Base-by-base conservation (phyloP, 2,329 filamentous ascomycete genomes). In the Penicillium sp. region DNA sequence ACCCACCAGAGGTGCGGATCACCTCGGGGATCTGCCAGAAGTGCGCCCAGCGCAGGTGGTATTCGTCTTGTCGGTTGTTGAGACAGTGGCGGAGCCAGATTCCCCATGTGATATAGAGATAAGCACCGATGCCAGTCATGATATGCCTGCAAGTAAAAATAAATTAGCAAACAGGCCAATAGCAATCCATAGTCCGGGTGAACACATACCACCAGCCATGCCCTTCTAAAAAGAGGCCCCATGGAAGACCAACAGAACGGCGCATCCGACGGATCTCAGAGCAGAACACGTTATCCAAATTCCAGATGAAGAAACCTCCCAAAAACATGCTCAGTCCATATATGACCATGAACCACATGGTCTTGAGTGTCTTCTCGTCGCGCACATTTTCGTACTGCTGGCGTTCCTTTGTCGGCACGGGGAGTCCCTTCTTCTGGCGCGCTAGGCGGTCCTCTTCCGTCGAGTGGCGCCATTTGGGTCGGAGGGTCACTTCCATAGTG, bases 21-120 rank as follows among this genome's bases (percentile, higher is more conserved):
- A 87, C 75, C 48, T 80, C 75, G 5, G 84, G 84, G 58, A 85
- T 83, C 7, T 78, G 81, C 63, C 84, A 79, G 14, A 84, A 61
- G 25, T 81, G 83, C 1, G 86, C 83, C 90, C 90, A 95, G 49
- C 82, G 67, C 53, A 94, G 75, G 64, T 82, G 79, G 67, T 86
- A 94, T 67, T 91, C 84, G 40, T 88, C 83, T 66, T 90, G 88
- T 43, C 81, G 81, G 4, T 85, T 84, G 59, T 91, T 89, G 47
- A 94, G 76, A 64, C 89, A 91, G 59, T 88, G 86, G 38, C 89
- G 84, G 17, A 94, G 80, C 87, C 89, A 93, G 26, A 92, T 85
- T 14, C 89, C 88, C 90, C 90, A 95, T 14, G 85, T 78, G 63
- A 95, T 90, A 69, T 93, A 91, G 68, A 88, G 88, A 72, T 95